Base-by-base conservation (phyloP, 495 filamentous ascomycete species). In the Trypethelium eluteriae region DNA sequence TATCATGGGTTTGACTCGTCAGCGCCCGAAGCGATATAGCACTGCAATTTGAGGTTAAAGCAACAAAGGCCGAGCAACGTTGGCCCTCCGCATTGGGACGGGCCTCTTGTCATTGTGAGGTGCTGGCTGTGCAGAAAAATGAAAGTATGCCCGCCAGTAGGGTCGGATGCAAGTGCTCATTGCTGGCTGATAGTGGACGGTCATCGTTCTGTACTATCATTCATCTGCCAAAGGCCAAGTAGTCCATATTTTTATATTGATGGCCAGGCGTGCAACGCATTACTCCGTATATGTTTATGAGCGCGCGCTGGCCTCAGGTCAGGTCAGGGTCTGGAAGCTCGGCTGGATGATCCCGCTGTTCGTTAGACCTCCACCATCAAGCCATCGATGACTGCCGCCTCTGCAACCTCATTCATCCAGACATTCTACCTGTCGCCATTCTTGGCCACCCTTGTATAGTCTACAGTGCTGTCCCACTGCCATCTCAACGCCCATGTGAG, bases 341-440 rank as follows among this genome's bases (percentile, higher is more conserved):
- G 53, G 53, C 53, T 59, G 53, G 53, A 10, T 32, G 25, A 59
- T 59, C 53, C 53, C 53, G 53, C 53, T 35, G 53, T 18, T 46
- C 41, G 41, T 46, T 16, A 46, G 49, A 59, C 53, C 53, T 35
- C 53, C 53, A 59, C 53, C 32, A 36, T 59, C 53, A 44, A 44
- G 7, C 41, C 41, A 44, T 59, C 5, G 53, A 59, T 36, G 53
- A 34, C 53, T 32, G 53, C 53, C 53, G 34, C n/a, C 53, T 34
- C 53, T 4, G 32, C 53, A 7, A 59, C 14, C 34, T 18, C n/a
- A 34, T 59, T 32, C 32, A 11, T 59, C 53, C 32, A 32, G 14
- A 34, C 53, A 35, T 10, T 7, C 25, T 7, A n/a, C 53, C 53
- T 7, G 7, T 59, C 36, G 53, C 53, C 53, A 2, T 36, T 14